These are phyloP conservation scores for Backusella sp. DNA, from an alignment of 192 early-diverging fungal species.

Conservation along the genomic window DNA sequence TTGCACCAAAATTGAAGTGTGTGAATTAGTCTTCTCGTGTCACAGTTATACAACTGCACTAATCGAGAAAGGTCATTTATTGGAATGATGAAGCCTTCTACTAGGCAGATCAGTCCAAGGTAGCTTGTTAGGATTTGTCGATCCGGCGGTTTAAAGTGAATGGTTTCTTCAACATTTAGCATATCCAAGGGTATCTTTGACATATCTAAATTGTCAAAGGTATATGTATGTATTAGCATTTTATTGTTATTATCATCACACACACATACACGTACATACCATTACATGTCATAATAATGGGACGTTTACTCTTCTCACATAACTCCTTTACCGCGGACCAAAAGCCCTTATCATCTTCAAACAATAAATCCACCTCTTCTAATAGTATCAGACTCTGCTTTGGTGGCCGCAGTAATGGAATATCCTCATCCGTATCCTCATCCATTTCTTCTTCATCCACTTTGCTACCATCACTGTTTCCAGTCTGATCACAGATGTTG, in stretches of 20 bases:
- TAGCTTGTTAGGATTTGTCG: slow-evolving; percentile 13
- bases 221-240: not conserved
- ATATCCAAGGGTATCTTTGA: slow-evolving; percentile 17
- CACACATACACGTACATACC: slow-evolving; percentile 32
- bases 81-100: slow-evolving; percentile 18
- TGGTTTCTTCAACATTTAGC: not conserved
- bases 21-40: slow-evolving; percentile 20
- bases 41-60: slow-evolving; percentile 7
- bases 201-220: slow-evolving; percentile 3
- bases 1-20: slow-evolving; percentile 24
- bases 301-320: slow-evolving; percentile 68
- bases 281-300: slow-evolving; percentile 83
- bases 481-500: not conserved
- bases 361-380: slow-evolving; percentile 81
- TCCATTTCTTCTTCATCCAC: not conserved
- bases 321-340: slow-evolving; percentile 71
- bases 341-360: slow-evolving; percentile 79
- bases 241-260: not conserved
- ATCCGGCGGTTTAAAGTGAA: slow-evolving; percentile 8
- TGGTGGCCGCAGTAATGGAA: slow-evolving; percentile 18
- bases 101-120: slow-evolving; percentile 20
- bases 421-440: not conserved
- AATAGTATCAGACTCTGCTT: slow-evolving; percentile 73
- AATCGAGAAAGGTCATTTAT: slow-evolving; percentile 15
- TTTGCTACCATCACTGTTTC: not conserved